phyloP scores from a whole-genome alignment of 2,329 filamentous ascomycete species.

The Aspergillus pseudotamarii region DNA sequence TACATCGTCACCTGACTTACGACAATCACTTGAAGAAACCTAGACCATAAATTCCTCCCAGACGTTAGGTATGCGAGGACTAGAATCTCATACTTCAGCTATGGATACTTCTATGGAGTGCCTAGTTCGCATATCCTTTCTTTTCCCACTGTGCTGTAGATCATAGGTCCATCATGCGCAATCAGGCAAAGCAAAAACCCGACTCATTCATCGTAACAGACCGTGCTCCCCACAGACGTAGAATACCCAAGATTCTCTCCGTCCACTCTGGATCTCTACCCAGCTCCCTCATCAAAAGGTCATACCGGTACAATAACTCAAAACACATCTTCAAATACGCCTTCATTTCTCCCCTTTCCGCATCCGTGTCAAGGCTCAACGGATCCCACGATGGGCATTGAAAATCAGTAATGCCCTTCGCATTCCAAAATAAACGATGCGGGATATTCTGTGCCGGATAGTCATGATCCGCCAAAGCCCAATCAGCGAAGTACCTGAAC shows the following conservation, averaged over 20 bases:
- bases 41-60: background rate
- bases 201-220: background rate
- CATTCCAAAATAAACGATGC: conserved; percentile 5
- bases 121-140: background rate
- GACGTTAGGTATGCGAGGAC: background rate
- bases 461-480: conserved; percentile 1
- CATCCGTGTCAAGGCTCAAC: background rate
- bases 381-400: background rate
- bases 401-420: background rate
- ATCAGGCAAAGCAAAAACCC: background rate
- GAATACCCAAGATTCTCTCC: background rate
- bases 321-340: conserved; percentile 8
- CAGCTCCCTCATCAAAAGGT: conserved; percentile 2
- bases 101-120: background rate
- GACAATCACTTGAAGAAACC: background rate
- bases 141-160: background rate
- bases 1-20: background rate
- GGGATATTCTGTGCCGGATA: conserved; percentile 6
- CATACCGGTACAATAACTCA: conserved; percentile 5
- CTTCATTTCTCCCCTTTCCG: background rate
- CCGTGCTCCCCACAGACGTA: background rate
- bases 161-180: no score
- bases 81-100: background rate
- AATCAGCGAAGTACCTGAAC: background rate
- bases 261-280: background rate